A percentile compares a stretch with the other conserved stretches of the same genome.
phyloP scores from a whole-genome alignment of 164 flowering plant species.

The Vitis amurensis region DNA sequence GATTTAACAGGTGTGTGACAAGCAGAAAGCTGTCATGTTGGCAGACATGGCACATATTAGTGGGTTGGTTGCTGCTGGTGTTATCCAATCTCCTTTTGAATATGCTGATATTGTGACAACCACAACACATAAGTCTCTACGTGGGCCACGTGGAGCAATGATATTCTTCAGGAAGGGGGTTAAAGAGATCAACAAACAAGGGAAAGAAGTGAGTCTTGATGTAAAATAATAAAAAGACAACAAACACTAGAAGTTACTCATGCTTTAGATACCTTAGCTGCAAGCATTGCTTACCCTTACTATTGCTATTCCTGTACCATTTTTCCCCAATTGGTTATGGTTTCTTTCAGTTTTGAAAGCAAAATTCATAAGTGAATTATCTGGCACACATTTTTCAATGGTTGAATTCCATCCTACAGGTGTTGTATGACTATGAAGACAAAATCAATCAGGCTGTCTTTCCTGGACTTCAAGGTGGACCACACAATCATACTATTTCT shows the following conservation, averaged over 20 bases:
- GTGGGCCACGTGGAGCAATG: conserved; percentile 99
- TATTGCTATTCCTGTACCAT: neutral
- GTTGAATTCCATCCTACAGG: conserved; percentile 34
- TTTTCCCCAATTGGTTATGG: neutral
- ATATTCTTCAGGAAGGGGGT: conserved; percentile 87
- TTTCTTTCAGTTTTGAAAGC: neutral
- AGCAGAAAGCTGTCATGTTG: conserved; percentile 88
- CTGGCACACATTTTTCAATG: conserved; percentile 6
- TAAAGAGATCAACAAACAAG: conserved; percentile 83
- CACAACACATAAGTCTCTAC: conserved; percentile 98
- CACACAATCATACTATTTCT: conserved; percentile 95
- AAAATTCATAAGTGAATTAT: neutral
- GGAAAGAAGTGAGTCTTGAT: conserved; percentile 58
- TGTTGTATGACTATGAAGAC: conserved; percentile 91
- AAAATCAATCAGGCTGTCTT: conserved; percentile 96
- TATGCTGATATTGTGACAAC: conserved; percentile 98
- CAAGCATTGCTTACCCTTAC: neutral
- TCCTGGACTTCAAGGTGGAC: conserved; percentile 99
- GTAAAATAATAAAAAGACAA: neutral
- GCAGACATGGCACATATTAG: conserved; percentile 99
- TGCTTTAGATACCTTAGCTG: neutral
- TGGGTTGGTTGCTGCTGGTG: conserved; percentile 98
- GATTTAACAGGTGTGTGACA: conserved; percentile 77
- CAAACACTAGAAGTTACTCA: neutral
- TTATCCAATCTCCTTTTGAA: conserved; percentile 97